Evolutionary conservation across 768 basidiomycete genomes (phyloP).

Genomic region (Boletus rubescentipes): DNA sequence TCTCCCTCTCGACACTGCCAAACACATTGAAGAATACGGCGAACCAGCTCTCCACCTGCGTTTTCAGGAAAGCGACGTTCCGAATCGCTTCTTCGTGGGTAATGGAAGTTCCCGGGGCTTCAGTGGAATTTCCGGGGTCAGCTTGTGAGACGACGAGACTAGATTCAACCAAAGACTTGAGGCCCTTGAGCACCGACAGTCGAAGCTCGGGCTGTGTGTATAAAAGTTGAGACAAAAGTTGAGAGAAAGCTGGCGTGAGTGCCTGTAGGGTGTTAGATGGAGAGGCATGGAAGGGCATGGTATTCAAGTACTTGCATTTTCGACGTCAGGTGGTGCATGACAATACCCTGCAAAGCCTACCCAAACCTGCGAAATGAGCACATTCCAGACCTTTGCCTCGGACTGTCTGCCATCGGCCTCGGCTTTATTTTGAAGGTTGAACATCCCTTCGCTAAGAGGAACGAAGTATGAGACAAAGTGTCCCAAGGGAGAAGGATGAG

Average conservation of each 20-base stretch:
- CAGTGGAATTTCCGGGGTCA: constrained; percentile 30
- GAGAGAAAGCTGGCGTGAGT: constrained; percentile 74
- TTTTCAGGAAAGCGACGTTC: constrained; percentile 71
- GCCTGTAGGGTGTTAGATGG: constrained; percentile 44
- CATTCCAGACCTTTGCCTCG: constrained; percentile 95
- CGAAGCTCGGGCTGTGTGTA: constrained; percentile 87
- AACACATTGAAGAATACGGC: constrained; percentile 98
- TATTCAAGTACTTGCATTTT: constrained; percentile 46
- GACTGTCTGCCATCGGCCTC: constrained; percentile 69
- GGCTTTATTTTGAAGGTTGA: constrained; percentile 80
- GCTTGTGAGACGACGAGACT: constrained; percentile 53
- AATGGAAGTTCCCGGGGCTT: constrained; percentile 35
- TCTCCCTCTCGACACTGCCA: constrained; percentile 74
- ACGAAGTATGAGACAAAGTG: constrained; percentile 93
- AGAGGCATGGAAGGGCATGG: not conserved
- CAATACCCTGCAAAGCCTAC: constrained; percentile 89
- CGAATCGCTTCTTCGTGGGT: constrained; percentile 57
- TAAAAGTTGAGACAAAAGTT: constrained; percentile 90
- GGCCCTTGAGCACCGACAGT: constrained; percentile 74
- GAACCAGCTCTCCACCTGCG: constrained; percentile 89
- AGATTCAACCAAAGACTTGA: constrained; percentile 81
- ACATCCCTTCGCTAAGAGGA: constrained; percentile 91
- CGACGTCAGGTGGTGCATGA: constrained; percentile 72
- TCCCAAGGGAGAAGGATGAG: constrained; percentile 74
- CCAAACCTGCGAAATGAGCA: constrained; percentile 93